A percentile compares a stretch with the other conserved stretches of the same genome.
These are phyloP conservation scores for Xylaria grammica DNA, from an alignment of 495 filamentous ascomycete species.

Conservation along the genomic window DNA sequence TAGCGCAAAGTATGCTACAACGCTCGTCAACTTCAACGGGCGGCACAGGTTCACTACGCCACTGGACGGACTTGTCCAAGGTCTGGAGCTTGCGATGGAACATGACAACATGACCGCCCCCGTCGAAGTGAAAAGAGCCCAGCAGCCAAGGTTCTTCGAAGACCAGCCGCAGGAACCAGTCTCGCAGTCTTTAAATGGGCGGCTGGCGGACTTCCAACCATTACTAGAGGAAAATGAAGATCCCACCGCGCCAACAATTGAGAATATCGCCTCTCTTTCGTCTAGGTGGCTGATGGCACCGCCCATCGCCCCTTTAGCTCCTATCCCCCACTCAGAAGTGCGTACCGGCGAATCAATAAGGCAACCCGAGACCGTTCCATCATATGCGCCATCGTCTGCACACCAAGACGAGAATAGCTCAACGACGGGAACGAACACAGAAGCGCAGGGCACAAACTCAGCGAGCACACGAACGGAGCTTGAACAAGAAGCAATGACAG, in stretches of 20 bases:
- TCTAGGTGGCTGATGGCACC: conserved; percentile 18
- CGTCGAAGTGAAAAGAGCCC: conserved; percentile 26
- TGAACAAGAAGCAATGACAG: not conserved
- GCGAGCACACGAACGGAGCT: not conserved
- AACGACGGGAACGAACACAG: not conserved
- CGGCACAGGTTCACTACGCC: conserved; percentile 9
- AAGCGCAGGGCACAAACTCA: not conserved
- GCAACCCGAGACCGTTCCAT: not conserved
- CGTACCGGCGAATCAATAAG: not conserved
- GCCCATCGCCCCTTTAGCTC: not conserved
- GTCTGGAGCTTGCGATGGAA: conserved; percentile 31
- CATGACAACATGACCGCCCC: conserved; percentile 29
- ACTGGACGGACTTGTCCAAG: conserved; percentile 28
- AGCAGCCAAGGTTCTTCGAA: conserved; percentile 13
- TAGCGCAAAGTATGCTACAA: conserved; percentile 8
- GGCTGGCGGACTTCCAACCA: not conserved
- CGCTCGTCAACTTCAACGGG: conserved; percentile 20
- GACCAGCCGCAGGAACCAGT: not conserved
- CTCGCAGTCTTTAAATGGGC: not conserved
- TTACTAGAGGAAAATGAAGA: conserved; percentile 11
- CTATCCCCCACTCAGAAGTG: not conserved
- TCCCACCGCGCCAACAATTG: conserved; percentile 14
- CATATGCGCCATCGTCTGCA: not conserved
- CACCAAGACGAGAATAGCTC: not conserved
- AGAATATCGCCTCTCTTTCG: conserved; percentile 15